Base-by-base conservation (phyloP, 192 early-diverging fungal species). In the Rhizophlyctis rosea region DNA sequence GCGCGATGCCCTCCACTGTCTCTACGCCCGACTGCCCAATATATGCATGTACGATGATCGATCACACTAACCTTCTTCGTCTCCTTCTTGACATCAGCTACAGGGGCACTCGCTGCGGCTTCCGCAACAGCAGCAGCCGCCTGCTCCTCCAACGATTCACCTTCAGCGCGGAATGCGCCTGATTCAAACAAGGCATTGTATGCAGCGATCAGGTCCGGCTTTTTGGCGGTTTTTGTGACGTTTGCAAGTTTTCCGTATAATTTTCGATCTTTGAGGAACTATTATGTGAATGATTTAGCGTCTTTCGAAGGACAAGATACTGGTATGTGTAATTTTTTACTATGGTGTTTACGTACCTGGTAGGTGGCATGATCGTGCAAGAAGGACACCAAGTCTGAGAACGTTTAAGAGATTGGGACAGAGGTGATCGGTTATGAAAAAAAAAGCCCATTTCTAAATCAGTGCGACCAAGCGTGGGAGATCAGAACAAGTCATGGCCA, bases 191-290 rank as follows among this genome's bases (percentile, higher is more conserved):
- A 77, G 5, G 73, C 71, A 25, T 79, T 73, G 74, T 91, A 89
- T 3, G 87, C 81, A 28, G 71, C 69, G 16, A 80, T 27, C 35
- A 89, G 76, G 11, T 72, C 81, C 24, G 86, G 83, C 66, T 80
- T 78, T 67, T 87, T 89, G 68, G 80, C 73, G n/a, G 83, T 78
- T 66, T 91, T 91, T 32, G 79, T 83, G 24, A 91, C 75, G 34
- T 76, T 81, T 44, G 81, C 73, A 21, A 81, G 66, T 68, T 91
- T 89, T 33, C 88, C 88, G 59, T 87, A 87, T 28, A 89, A 74
- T 76, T 87, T 89, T 64, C 80, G 73, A 36, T 78, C 74, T 24
- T 85, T 70, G 34, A 88, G 76, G 59, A 88, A 88, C 61, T 73
- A 23, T 2, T n/a, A n/a, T n/a, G n/a, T n/a, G n/a, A n/a, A n/a